Percentiles rank a stretch among this genome's conserved stretches.
Conservation (phyloP, 495 filamentous ascomycete species). For the Daldinia concentrica region DNA sequence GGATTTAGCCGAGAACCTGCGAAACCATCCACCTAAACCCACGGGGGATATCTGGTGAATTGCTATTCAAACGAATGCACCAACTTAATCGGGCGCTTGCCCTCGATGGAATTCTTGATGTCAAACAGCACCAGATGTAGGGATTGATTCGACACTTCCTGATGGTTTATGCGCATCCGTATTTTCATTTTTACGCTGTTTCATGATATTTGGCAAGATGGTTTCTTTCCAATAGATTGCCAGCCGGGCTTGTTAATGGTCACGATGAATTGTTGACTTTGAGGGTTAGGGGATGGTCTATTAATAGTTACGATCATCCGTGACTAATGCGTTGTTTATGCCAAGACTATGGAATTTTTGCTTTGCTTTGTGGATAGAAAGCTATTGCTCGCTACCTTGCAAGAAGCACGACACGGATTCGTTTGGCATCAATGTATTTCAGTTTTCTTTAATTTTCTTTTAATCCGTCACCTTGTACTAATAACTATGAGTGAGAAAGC, state of each 20-base stretch:
- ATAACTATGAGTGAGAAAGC: background rate
- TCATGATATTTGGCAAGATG: background rate
- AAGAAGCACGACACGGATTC: background rate
- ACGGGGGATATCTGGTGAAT: background rate
- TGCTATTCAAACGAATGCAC: background rate
- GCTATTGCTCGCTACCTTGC: background rate
- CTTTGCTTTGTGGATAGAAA: background rate
- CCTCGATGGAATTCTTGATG: background rate
- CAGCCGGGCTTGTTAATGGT: background rate
- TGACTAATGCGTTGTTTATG: background rate
- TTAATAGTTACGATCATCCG: background rate
- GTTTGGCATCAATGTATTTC: background rate
- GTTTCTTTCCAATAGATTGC: background rate
- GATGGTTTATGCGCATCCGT: background rate
- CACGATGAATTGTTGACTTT: background rate
- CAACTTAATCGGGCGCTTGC: background rate
- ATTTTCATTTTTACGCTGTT: background rate
- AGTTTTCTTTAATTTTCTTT: background rate
- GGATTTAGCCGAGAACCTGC: background rate
- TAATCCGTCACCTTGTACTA: background rate
- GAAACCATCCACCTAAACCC: background rate
- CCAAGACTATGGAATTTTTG: background rate
- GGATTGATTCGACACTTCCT: background rate
- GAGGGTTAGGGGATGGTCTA: background rate
- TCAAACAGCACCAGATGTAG: background rate